A percentile compares a stretch with the other conserved stretches of the same genome.
Evolutionary conservation across 2,329 filamentous ascomycete species (phyloP).

Genomic region (Aspergillus aculeatus): DNA sequence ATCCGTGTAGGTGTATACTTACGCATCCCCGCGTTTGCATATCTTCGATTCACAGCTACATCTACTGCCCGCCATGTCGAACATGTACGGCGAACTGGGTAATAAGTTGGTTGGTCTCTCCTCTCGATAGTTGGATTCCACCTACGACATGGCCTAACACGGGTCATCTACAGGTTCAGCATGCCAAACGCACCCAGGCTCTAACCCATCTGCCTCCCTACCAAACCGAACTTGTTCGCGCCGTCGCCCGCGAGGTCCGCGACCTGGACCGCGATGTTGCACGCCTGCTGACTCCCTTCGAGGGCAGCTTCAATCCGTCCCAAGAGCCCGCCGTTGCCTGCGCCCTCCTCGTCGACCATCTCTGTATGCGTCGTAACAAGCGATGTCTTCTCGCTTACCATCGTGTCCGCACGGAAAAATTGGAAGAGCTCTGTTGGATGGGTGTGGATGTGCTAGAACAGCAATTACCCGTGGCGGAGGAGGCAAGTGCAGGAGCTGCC

Average conservation of each 20-base stretch:
- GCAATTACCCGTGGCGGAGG: constrained; percentile 54
- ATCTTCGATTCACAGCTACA: not conserved
- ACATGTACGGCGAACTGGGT: constrained; percentile 84
- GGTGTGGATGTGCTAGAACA: constrained; percentile 78
- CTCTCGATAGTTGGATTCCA: not conserved
- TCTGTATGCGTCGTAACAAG: constrained; percentile 95
- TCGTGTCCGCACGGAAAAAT: constrained; percentile 80
- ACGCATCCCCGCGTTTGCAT: not conserved
- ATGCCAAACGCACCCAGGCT: constrained; percentile 91
- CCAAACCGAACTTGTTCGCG: constrained; percentile 85
- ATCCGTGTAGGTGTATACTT: not conserved
- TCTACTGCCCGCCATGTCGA: not conserved
- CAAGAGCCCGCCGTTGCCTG: constrained; percentile 81
- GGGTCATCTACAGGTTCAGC: constrained; percentile 66
- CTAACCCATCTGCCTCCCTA: constrained; percentile 85
- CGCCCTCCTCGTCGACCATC: constrained; percentile 85
- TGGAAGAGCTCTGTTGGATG: constrained; percentile 92
- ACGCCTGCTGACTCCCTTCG: constrained; percentile 75
- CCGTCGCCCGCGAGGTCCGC: constrained; percentile 84
- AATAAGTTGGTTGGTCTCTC: constrained; percentile 69
- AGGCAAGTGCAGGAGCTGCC: constrained; percentile 20
- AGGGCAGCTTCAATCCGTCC: constrained; percentile 80
- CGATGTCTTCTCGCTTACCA: constrained; percentile 94
- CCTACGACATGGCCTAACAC: not conserved
- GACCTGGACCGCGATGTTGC: constrained; percentile 86